Conservation (phyloP, 495 filamentous ascomycete genomes). For the Corynascus novoguineensis region DNA sequence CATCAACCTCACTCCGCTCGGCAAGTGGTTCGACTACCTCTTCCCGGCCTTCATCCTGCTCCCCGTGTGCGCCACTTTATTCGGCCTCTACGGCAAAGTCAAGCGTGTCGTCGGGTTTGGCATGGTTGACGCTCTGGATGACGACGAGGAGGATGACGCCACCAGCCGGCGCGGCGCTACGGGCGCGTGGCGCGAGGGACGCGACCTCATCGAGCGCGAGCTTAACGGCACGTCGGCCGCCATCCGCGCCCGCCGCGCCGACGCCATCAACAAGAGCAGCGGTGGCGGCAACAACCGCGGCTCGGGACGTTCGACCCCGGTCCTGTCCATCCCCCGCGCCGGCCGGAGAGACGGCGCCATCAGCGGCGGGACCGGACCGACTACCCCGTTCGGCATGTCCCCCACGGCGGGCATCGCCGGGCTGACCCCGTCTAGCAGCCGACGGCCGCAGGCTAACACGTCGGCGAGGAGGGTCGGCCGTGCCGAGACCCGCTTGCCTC, state of each 20-base stretch:
- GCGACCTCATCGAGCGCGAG: constrained; percentile 90
- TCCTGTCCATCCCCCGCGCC: constrained; percentile 31
- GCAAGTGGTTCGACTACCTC: constrained; percentile 76
- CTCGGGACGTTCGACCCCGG: constrained; percentile 30
- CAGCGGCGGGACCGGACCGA: constrained; percentile 16
- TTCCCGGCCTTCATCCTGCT: constrained; percentile 84
- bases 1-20: constrained; percentile 79
- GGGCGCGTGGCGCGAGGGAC: constrained; percentile 88
- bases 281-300: constrained; percentile 15
- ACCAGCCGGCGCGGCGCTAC: constrained; percentile 42
- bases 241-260: constrained; percentile 32
- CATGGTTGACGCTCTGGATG: constrained; percentile 65
- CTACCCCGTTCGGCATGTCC: constrained; percentile 41
- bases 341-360: constrained; percentile 18
- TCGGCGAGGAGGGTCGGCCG: constrained; percentile 28
- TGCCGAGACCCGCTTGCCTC: constrained; percentile 10
- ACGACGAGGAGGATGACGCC: constrained; percentile 67
- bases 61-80: constrained; percentile 74
- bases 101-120: constrained; percentile 73
- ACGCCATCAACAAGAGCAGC: constrained; percentile 19
- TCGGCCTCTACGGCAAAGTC: constrained; percentile 81
- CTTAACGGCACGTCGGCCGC: constrained; percentile 53
- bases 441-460: constrained; percentile 32
- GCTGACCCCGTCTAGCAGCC: not conserved
- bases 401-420: constrained; percentile 27